These are phyloP conservation scores for Exophiala xenobiotica DNA, from an alignment of 2,329 filamentous ascomycete genomes.

Conservation along the genomic window DNA sequence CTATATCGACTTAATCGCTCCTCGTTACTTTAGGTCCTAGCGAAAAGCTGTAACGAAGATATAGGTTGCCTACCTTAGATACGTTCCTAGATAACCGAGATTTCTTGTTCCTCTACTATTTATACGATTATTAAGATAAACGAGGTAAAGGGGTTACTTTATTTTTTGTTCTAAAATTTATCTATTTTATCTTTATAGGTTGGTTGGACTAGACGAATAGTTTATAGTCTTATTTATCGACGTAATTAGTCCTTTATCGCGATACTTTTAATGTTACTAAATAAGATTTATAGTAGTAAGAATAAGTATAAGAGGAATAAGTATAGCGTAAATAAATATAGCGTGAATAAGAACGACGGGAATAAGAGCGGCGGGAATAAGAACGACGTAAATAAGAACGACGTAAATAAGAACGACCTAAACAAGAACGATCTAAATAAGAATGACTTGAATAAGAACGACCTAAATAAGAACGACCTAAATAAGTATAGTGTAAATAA, in stretches of 20 bases:
- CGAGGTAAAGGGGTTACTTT: not conserved
- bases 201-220: not conserved
- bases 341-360: not conserved
- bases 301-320: not conserved
- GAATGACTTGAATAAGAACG: too few species aligned
- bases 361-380: not conserved
- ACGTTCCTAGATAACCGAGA: not conserved
- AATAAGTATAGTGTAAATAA: too few species aligned
- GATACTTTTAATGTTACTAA: not conserved
- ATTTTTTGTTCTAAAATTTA: not conserved
- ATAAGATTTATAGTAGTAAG: not conserved
- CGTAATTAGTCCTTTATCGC: not conserved
- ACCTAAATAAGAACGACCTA: too few species aligned
- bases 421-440: too few species aligned
- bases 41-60: slow-evolving; percentile 2
- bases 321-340: not conserved
- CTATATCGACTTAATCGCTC: not conserved
- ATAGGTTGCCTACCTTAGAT: not conserved
- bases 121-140: not conserved
- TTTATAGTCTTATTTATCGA: not conserved
- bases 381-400: not conserved
- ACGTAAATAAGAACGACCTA: not conserved
- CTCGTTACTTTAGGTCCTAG: not conserved
- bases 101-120: slow-evolving; percentile 1
- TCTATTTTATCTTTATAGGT: slow-evolving; percentile 1